Evolutionary conservation across 805 yeast species (phyloP).

Genomic region (Candida qinlingensis): DNA sequence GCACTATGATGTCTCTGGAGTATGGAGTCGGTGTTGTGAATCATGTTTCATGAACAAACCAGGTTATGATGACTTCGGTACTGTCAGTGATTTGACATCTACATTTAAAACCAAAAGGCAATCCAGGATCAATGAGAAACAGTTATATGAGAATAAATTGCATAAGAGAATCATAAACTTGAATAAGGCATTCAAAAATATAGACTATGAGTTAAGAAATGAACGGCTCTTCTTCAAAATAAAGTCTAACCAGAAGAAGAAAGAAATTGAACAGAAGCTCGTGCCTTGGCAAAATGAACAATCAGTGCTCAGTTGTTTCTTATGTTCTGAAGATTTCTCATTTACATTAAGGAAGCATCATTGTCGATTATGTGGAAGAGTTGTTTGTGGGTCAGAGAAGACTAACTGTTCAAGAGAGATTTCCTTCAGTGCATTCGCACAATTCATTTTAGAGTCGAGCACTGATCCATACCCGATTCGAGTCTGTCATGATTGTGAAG

Average conservation of each 20-base stretch:
- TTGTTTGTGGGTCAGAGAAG: conserved; percentile 65
- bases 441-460: conserved; percentile 13
- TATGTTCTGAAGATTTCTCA: conserved; percentile 57
- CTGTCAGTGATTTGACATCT: conserved; percentile 37
- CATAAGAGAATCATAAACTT: conserved; percentile 56
- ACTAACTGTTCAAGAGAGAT: conserved; percentile 72
- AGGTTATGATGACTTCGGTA: conserved; percentile 47
- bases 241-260: conserved; percentile 26
- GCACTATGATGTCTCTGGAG: conserved; percentile 44
- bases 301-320: conserved; percentile 45
- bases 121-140: conserved; percentile 39
- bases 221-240: conserved; percentile 23
- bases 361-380: conserved; percentile 81
- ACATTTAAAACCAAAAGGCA: conserved; percentile 39
- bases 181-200: conserved; percentile 23
- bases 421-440: conserved; percentile 35
- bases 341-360: conserved; percentile 74
- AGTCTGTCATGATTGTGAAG: conserved; percentile 67
- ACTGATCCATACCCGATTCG: conserved; percentile 37
- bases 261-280: conserved; percentile 40
- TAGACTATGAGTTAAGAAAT: conserved; percentile 21
- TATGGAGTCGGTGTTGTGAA: conserved; percentile 70
- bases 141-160: conserved; percentile 49
- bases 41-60: conserved; percentile 53
- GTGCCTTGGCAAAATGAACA: conserved; percentile 64